Evolutionary conservation across 805 yeast species (phyloP), one percentile per base, ranked within the genome.

Genomic region (Ogataea saltuana): DNA sequence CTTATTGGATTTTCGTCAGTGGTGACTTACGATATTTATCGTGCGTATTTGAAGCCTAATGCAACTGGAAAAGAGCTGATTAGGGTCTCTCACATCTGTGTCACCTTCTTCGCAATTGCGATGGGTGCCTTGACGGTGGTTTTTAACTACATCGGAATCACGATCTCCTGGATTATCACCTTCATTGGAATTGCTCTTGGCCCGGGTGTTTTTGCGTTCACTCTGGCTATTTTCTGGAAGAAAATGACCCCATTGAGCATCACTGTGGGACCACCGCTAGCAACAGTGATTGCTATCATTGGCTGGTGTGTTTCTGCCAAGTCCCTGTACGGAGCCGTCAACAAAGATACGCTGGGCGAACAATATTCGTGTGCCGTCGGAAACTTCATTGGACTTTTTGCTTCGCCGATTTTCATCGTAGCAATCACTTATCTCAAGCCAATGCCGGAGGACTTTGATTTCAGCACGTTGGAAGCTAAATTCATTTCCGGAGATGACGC

Each of bases 211-310:
- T 65, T 73, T 46, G 75, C 78, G 0, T 60, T 72, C 12, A 68
- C 73, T 12, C 55, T 72, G 44, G 68, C 78, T 0, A 60, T 74
- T 39, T 69, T 74, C 45, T 71, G 74, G 34, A 61, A 52, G 34
- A 65, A 59, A 64, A 68, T 35, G 62, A 54, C 46, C 63, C 68
- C 53, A 64, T 72, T 36, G 65, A 49, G 55, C 31, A 44, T 61
- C 37, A 40, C 71, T 42, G 64, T 63, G 51, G 78, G 73, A 45
- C 71, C 75, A 46, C 64, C 80, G 11, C 65, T 75, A 68, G 74
- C 76, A 42, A 71, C 78, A 1, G 75, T 76, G 21, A 71, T 76
- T 51, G 76, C 76, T 18, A 74, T 76, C 42, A 77, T 76, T 4
- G 69, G 75, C 18, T 67, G 71, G 70, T 45, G 62, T 42, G 68